phyloP scores from a whole-genome alignment of 352 stramenopile species.

The Phytophthora citricola region DNA sequence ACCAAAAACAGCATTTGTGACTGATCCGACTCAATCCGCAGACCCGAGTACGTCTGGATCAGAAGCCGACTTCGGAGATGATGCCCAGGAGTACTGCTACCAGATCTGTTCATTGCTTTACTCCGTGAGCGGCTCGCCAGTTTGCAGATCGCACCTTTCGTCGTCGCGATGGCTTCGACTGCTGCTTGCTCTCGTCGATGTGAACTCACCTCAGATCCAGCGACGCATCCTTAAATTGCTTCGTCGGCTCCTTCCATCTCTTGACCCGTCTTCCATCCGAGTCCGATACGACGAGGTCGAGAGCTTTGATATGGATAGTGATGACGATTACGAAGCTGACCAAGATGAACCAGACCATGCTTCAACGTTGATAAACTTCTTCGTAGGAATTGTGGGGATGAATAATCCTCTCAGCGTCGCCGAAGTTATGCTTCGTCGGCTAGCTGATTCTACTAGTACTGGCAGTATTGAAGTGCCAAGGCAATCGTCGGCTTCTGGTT shows the following conservation, averaged over 20 bases:
- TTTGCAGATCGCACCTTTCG: conserved; percentile 85
- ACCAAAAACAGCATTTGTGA: conserved; percentile 32
- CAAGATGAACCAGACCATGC: conserved; percentile 63
- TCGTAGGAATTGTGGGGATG: conserved; percentile 75
- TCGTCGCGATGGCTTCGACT: conserved; percentile 85
- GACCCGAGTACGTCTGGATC: conserved; percentile 48
- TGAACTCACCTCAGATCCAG: conserved; percentile 79
- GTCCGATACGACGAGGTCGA: conserved; percentile 74
- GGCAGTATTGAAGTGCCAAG: conserved; percentile 1
- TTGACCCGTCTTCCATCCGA: conserved; percentile 70
- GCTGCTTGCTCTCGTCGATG: conserved; percentile 79
- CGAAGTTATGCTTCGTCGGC: conserved; percentile 55
- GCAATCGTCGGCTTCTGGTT: conserved; percentile 31
- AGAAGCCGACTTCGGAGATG: conserved; percentile 46
- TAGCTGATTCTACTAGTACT: conserved; percentile 14
- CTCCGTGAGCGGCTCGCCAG: conserved; percentile 84
- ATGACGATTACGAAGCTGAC: conserved; percentile 80
- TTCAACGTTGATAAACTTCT: conserved; percentile 75
- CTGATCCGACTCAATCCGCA: conserved; percentile 48
- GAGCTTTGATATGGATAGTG: conserved; percentile 82
- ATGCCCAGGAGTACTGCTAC: conserved; percentile 90
- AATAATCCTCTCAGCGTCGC: conserved; percentile 77
- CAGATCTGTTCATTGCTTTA: conserved; percentile 90
- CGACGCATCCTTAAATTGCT: conserved; percentile 86
- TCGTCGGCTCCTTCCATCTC: conserved; percentile 73